Conservation (phyloP, 2,329 filamentous ascomycete genomes). For the Penicillium sp. region DNA sequence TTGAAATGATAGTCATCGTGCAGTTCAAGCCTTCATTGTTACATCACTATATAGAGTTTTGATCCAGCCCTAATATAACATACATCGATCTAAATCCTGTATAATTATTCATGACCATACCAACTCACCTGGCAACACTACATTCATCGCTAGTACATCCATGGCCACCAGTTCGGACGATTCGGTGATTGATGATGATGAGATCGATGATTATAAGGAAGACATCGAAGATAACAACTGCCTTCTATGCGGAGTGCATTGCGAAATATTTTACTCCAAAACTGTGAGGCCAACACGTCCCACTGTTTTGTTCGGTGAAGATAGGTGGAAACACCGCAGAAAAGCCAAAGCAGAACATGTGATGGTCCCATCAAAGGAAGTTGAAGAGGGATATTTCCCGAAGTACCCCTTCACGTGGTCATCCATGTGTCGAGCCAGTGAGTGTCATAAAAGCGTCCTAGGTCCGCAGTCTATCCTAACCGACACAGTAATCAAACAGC, state of each 20-base stretch:
- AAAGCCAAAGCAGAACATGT: background rate
- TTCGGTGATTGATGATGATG: no score
- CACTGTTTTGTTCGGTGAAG: background rate
- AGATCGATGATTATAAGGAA: no score
- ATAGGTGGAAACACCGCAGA: background rate
- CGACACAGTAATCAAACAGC: background rate
- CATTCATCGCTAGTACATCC: background rate
- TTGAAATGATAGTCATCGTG: background rate
- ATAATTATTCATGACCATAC: background rate
- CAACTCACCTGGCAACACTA: background rate
- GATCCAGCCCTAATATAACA: background rate
- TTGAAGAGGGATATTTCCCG: background rate
- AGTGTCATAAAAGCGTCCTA: background rate
- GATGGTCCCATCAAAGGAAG: slow-evolving; percentile 5
- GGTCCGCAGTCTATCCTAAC: background rate
- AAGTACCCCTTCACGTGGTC: slow-evolving; percentile 5
- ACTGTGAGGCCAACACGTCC: accelerated
- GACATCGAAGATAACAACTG: background rate
- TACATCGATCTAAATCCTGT: no score
- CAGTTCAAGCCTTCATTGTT: background rate
- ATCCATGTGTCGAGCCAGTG: slow-evolving; percentile 9
- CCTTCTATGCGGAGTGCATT: slow-evolving; percentile 2
- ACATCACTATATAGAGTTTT: background rate
- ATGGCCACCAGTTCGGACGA: background rate
- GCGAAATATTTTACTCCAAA: background rate